These are phyloP conservation scores for Chrysoporthe austroafricana DNA, from an alignment of 2,329 filamentous ascomycete genomes.

Conservation along the genomic window DNA sequence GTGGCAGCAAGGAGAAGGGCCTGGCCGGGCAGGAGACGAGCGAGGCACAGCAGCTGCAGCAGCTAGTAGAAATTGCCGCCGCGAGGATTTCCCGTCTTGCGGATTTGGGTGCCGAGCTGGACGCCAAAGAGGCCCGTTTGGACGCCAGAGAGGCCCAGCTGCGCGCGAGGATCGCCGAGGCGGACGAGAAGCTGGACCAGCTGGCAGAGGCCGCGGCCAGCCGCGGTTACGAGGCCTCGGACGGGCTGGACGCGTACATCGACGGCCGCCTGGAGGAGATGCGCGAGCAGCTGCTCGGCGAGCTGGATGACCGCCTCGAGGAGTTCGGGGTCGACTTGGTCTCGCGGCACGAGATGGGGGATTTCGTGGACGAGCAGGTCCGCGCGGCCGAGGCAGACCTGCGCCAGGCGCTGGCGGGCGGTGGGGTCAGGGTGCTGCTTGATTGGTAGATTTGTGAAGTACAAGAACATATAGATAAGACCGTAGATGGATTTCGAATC, in stretches of 20 bases:
- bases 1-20: not conserved
- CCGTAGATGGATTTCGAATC: too few species aligned
- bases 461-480: too few species aligned
- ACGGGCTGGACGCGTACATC: not conserved
- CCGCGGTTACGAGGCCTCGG: not conserved
- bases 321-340: not conserved
- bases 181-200: not conserved
- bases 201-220: not conserved
- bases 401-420: not conserved
- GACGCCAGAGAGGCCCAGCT: not conserved
- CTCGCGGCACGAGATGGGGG: not conserved
- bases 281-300: not conserved
- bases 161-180: not conserved
- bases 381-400: not conserved
- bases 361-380: not conserved
- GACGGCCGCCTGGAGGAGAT: not conserved
- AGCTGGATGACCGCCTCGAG: not conserved
- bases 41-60: not conserved
- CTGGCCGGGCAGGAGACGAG: not conserved
- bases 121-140: too few species aligned
- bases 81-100: too few species aligned
- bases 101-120: too few species aligned
- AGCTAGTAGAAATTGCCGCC: not conserved
- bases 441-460: too few species aligned
- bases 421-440: not conserved